A percentile compares a stretch with the other conserved stretches of the same genome.
phyloP scores from a whole-genome alignment of 169 alveolate genomes.

The Nephromyces sp. region DNA sequence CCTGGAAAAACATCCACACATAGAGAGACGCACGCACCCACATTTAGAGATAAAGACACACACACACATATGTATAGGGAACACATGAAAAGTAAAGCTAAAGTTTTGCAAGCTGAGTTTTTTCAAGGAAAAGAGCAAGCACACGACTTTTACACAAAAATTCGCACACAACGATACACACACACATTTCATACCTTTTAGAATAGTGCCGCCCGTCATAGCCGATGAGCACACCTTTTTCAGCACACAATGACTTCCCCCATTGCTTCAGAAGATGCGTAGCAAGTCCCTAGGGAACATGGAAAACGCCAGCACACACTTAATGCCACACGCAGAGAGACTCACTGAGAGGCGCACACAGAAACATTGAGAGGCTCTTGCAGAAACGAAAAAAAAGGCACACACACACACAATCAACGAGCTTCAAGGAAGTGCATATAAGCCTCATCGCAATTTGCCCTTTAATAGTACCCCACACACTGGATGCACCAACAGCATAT shows the following conservation, averaged over 20 bases:
- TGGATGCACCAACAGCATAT: no score
- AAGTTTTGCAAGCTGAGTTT: no score
- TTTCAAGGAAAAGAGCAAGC: no score
- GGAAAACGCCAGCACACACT: neutral
- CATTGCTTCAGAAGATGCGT: constrained; percentile 44
- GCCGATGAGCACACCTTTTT: constrained; percentile 62
- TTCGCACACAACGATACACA: neutral
- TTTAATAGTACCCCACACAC: no score
- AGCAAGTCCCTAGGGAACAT: constrained; percentile 44
- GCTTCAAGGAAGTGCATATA: neutral
- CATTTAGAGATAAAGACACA: neutral
- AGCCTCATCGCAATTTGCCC: no score
- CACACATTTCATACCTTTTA: constrained; percentile 31
- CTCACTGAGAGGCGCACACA: neutral
- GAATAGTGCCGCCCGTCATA: constrained; percentile 69
- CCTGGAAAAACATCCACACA: neutral
- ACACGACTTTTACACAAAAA: no score
- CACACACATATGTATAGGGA: neutral
- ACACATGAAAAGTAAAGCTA: neutral
- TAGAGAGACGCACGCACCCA: neutral
- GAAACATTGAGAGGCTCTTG: neutral
- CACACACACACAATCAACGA: neutral
- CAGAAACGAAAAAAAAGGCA: neutral
- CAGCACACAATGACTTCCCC: constrained; percentile 42
- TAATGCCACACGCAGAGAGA: neutral